Evolutionary conservation across 192 early-diverging fungal species (phyloP).

Genomic region (Chytriomyces confervae): DNA sequence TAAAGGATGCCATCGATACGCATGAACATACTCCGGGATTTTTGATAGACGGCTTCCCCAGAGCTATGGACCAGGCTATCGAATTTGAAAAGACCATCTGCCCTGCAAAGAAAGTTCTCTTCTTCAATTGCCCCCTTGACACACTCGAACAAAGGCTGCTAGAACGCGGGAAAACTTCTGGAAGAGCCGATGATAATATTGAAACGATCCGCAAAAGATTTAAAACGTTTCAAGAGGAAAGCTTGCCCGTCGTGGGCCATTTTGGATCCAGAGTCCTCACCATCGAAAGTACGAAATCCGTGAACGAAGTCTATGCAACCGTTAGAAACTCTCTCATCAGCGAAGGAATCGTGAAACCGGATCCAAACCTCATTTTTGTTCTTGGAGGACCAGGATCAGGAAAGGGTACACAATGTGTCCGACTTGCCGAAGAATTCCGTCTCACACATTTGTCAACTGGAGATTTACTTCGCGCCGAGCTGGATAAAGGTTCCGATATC

Average conservation of each 20-base stretch:
- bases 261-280: conserved; percentile 38
- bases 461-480: conserved; percentile 87
- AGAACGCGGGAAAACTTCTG: conserved; percentile 64
- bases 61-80: conserved; percentile 66
- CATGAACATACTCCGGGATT: conserved; percentile 46
- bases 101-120: conserved; percentile 52
- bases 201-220: conserved; percentile 61
- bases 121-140: conserved; percentile 58
- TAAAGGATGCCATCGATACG: conserved; percentile 32
- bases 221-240: conserved; percentile 47
- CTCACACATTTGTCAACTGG: conserved; percentile 95
- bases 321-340: neutral
- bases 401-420: conserved; percentile 90
- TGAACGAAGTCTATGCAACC: conserved; percentile 15
- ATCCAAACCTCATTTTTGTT: conserved; percentile 60
- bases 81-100: conserved; percentile 55
- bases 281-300: conserved; percentile 24
- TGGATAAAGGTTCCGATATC: conserved; percentile 70
- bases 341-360: conserved; percentile 85
- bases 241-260: conserved; percentile 53
- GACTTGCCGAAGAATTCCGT: conserved; percentile 78
- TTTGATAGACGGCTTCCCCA: conserved; percentile 71
- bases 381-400: conserved; percentile 66
- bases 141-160: conserved; percentile 53
- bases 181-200: conserved; percentile 65